Percentiles rank a stretch among this genome's conserved stretches.
phyloP scores from a whole-genome alignment of 352 stramenopile genomes.

The Phytophthora macrochlamydospora region DNA sequence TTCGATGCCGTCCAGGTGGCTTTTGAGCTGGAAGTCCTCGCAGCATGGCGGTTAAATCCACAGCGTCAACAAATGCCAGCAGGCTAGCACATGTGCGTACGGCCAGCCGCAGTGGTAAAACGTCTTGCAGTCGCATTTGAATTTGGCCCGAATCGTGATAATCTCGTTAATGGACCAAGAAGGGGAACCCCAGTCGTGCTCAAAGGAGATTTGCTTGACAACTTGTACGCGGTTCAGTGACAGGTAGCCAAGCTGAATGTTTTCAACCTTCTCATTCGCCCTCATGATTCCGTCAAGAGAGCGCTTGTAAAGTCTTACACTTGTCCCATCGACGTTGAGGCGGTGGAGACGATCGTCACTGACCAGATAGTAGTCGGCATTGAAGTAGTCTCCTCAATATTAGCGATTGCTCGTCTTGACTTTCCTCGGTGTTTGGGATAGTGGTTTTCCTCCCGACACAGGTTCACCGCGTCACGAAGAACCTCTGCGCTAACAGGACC shows the following conservation, averaged over 20 bases:
- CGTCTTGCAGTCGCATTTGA: constrained; percentile 6
- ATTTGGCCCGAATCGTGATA: background rate
- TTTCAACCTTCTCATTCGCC: constrained; percentile 9
- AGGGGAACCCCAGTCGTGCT: constrained; percentile 3
- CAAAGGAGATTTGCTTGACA: constrained; percentile 2
- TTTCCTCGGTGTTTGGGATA: no score
- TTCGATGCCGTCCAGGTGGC: background rate
- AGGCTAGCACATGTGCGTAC: constrained; percentile 1
- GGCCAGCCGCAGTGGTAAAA: constrained; percentile 5
- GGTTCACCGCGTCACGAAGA: no score
- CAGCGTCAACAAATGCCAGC: background rate
- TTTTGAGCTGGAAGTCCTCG: background rate
- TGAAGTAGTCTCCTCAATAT: no score
- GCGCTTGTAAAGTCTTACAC: constrained; percentile 5
- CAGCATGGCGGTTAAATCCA: constrained; percentile 8
- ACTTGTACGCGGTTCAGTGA: constrained; percentile 3
- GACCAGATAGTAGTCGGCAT: no score
- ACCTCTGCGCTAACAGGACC: no score
- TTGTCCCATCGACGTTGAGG: no score
- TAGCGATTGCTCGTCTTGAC: no score
- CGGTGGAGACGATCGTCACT: no score
- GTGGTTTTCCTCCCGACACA: no score
- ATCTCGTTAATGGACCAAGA: constrained; percentile 8
- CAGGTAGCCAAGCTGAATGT: constrained; percentile 12
- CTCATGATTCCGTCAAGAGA: background rate